Evolutionary conservation across 306 rosid species (phyloP).

Genomic region (Medicago lupulina): DNA sequence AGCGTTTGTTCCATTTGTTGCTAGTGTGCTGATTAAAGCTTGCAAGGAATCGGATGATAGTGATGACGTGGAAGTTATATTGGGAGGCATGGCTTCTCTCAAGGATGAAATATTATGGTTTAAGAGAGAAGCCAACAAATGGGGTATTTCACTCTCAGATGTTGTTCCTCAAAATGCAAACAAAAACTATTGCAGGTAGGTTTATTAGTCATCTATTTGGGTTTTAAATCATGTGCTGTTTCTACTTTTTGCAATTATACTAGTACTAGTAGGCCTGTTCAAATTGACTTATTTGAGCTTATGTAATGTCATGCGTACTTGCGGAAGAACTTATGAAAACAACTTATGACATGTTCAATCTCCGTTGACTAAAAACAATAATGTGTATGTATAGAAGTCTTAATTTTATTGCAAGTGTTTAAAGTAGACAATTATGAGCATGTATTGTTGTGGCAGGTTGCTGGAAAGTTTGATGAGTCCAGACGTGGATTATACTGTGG

Average conservation of each 20-base stretch:
- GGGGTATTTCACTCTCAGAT: constrained; percentile 56
- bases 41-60: constrained; percentile 63
- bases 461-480: constrained; percentile 69
- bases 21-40: constrained; percentile 68
- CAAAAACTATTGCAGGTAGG: constrained; percentile 64
- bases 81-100: constrained; percentile 66
- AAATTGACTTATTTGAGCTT: too few species aligned
- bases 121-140: constrained; percentile 66
- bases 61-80: constrained; percentile 64
- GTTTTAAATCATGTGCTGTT: too few species aligned
- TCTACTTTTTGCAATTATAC: too few species aligned
- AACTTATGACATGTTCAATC: too few species aligned
- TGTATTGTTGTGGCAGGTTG: constrained; percentile 58
- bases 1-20: constrained; percentile 69
- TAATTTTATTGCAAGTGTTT: too few species aligned
- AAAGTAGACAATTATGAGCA: too few species aligned
- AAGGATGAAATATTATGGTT: constrained; percentile 80
- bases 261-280: background rate
- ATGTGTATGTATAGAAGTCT: too few species aligned
- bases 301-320: too few species aligned
- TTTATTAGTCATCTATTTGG: background rate
- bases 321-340: too few species aligned
- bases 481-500: constrained; percentile 67
- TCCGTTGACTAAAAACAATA: too few species aligned
- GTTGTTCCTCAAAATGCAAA: constrained; percentile 60